phyloP scores from a whole-genome alignment of 169 alveolate species.

The Cryptosporidium felis region DNA sequence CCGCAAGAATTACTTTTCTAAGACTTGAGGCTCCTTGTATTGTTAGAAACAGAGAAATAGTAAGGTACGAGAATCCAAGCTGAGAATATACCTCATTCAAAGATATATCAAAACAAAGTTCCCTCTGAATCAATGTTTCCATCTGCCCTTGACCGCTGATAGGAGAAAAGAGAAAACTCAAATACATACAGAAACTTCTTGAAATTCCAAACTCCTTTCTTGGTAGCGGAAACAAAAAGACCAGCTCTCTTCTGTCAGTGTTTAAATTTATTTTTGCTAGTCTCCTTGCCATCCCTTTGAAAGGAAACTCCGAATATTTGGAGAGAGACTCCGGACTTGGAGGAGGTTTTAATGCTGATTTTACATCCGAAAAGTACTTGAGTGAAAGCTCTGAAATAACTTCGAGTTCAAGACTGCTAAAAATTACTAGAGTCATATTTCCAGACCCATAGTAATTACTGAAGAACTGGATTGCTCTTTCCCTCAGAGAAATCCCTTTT shows the following conservation, averaged over 20 bases:
- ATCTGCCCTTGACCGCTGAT: neutral
- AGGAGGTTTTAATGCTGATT: neutral
- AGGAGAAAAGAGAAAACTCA: slow-evolving; percentile 7
- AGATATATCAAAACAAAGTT: neutral
- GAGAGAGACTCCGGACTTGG: slow-evolving; percentile 9
- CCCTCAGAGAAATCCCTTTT: slow-evolving; percentile 29
- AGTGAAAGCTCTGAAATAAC: neutral
- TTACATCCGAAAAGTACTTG: slow-evolving; percentile 13
- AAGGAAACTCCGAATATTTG: slow-evolving; percentile 10
- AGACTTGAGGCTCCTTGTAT: neutral
- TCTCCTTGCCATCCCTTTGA: neutral
- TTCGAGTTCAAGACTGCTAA: neutral
- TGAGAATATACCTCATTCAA: neutral
- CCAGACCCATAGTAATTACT: slow-evolving; percentile 24
- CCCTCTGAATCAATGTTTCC: neutral
- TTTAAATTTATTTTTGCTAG: slow-evolving; percentile 1
- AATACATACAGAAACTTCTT: neutral
- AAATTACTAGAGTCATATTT: slow-evolving; percentile 13
- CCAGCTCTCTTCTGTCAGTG: neutral
- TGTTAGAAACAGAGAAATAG: neutral
- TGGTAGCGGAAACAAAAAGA: slow-evolving; percentile 35
- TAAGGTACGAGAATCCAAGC: slow-evolving; percentile 24
- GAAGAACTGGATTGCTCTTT: slow-evolving; percentile 10
- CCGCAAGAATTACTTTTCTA: neutral
- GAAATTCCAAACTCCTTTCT: neutral